These are phyloP conservation scores for Camelina laxa DNA, from an alignment of 345 rosid genomes.

Conservation along the genomic window DNA sequence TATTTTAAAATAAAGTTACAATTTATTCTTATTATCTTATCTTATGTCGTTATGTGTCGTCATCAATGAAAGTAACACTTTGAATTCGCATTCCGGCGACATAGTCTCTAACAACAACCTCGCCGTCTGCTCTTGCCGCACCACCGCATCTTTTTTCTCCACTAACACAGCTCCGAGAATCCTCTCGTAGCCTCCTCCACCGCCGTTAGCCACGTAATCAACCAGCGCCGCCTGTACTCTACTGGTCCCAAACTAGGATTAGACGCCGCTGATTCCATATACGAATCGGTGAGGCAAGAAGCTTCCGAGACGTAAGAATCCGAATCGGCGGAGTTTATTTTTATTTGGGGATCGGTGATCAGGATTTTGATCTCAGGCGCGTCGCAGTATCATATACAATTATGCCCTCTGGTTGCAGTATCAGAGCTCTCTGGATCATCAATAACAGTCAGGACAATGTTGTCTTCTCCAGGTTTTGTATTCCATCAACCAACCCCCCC, in stretches of 20 bases:
- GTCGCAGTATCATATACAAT: neutral
- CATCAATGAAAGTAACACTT: slow-evolving; percentile 68
- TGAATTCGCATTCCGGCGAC: slow-evolving; percentile 73
- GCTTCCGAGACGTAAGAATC: slow-evolving; percentile 52
- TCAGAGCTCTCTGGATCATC: slow-evolving; percentile 92
- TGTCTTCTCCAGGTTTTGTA: slow-evolving; percentile 77
- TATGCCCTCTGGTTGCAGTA: slow-evolving; percentile 75
- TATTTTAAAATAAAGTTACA: too few species aligned
- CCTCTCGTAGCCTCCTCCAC: slow-evolving; percentile 77
- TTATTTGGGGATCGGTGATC: slow-evolving; percentile 44
- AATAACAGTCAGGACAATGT: slow-evolving; percentile 70
- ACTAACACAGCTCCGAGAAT: slow-evolving; percentile 73
- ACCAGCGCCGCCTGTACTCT: slow-evolving; percentile 93
- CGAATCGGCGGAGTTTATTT: slow-evolving; percentile 10
- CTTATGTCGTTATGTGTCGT: too few species aligned
- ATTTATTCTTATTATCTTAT: too few species aligned
- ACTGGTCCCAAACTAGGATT: slow-evolving; percentile 95
- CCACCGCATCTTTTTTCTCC: slow-evolving; percentile 74
- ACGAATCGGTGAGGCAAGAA: slow-evolving; percentile 77
- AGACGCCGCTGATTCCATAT: slow-evolving; percentile 90
- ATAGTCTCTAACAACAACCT: slow-evolving; percentile 65
- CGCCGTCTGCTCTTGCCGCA: slow-evolving; percentile 73
- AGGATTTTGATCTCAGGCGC: too few species aligned
- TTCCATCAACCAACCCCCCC: neutral
- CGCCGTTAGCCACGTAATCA: slow-evolving; percentile 63